phyloP scores from a whole-genome alignment of 179 eudicot genomes.

The Heliamphora pulchella region DNA sequence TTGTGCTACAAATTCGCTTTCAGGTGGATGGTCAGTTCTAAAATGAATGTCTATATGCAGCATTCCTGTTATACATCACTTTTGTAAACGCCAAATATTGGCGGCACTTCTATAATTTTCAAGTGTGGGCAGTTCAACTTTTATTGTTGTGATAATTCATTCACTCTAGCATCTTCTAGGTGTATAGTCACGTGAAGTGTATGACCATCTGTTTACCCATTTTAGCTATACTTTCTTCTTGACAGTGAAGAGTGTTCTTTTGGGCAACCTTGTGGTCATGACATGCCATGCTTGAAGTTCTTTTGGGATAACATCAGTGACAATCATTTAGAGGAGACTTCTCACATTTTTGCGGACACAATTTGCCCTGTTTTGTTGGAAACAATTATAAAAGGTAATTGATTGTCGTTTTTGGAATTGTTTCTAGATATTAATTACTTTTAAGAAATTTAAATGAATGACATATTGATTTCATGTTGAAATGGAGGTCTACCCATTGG shows the following conservation, averaged over 20 bases:
- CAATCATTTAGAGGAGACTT: constrained; percentile 47
- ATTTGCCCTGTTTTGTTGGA: constrained; percentile 73
- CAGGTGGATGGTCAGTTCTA: neutral
- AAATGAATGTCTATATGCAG: neutral
- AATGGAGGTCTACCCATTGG: neutral
- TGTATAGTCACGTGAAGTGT: neutral
- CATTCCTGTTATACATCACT: neutral
- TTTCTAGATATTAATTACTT: neutral
- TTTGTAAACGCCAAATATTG: neutral
- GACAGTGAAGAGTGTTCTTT: constrained; percentile 79
- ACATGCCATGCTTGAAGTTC: constrained; percentile 82
- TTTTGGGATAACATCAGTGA: constrained; percentile 54
- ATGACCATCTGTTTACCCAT: neutral
- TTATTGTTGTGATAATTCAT: neutral
- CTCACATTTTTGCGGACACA: constrained; percentile 58
- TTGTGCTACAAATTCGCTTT: neutral
- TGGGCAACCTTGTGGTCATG: constrained; percentile 32
- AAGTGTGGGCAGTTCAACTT: neutral
- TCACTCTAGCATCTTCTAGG: neutral
- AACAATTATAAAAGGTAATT: constrained; percentile 76
- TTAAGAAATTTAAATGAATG: neutral
- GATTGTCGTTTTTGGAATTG: constrained; percentile 4
- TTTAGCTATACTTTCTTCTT: constrained; percentile 11
- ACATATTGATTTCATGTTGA: neutral
- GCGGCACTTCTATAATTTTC: neutral